phyloP scores from a whole-genome alignment of 2,329 filamentous ascomycete species.

The Xylariaceae sp. region DNA sequence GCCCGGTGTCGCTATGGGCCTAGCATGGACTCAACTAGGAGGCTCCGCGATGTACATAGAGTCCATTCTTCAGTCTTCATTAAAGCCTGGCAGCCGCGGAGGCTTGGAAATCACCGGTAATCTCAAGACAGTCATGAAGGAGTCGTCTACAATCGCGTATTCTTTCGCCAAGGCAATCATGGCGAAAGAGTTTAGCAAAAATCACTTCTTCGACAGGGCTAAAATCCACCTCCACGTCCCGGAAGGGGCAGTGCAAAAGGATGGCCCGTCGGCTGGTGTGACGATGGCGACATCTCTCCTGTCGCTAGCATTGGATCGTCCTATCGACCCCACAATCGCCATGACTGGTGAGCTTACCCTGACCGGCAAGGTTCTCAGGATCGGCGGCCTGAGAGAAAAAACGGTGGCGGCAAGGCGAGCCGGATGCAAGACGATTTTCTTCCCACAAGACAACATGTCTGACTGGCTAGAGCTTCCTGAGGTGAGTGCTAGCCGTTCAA shows the following conservation, averaged over 20 bases:
- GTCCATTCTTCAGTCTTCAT: constrained; percentile 85
- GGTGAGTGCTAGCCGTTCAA: constrained; percentile 60
- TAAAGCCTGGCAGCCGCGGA: constrained; percentile 73
- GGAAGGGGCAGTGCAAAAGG: constrained; percentile 93
- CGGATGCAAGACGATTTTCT: constrained; percentile 90
- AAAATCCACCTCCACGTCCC: constrained; percentile 95
- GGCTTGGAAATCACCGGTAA: constrained; percentile 92
- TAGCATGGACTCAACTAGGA: constrained; percentile 97
- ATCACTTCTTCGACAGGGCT: constrained; percentile 95
- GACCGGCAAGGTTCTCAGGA: constrained; percentile 93
- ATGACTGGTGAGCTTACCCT: constrained; percentile 98
- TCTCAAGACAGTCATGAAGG: constrained; percentile 96
- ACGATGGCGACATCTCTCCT: constrained; percentile 97
- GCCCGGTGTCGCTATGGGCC: constrained; percentile 93
- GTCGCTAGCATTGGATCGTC: constrained; percentile 77
- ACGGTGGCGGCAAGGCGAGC: constrained; percentile 92
- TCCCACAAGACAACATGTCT: constrained; percentile 91
- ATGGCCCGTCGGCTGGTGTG: constrained; percentile 89
- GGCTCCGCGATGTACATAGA: constrained; percentile 97
- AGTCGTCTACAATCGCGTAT: constrained; percentile 93
- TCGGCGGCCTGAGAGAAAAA: constrained; percentile 94
- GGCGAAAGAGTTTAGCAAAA: constrained; percentile 82
- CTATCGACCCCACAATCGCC: constrained; percentile 82
- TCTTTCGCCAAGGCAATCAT: constrained; percentile 91
- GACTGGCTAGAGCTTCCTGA: constrained; percentile 97